Conservation (phyloP, 2,329 filamentous ascomycete species). For the Aureobasidium sp. region DNA sequence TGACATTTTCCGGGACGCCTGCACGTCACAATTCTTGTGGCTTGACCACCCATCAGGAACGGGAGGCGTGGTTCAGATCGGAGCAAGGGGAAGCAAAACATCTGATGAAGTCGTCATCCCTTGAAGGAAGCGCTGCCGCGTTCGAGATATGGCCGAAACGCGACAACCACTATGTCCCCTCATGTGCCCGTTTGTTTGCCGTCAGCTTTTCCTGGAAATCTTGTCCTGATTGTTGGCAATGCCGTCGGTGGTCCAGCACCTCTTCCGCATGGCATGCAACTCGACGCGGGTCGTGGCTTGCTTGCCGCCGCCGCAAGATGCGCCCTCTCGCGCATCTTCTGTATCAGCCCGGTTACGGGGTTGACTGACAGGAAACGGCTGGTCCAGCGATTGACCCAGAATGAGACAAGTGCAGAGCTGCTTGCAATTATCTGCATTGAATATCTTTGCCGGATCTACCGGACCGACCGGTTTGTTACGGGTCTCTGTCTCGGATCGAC, state of each 20-base stretch:
- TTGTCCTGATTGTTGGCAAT: neutral
- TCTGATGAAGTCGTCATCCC: conserved; percentile 10
- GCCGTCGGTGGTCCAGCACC: neutral
- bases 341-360: conserved; percentile 13
- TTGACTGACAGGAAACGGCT: conserved; percentile 13
- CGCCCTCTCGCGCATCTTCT: conserved; percentile 3
- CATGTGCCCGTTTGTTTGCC: neutral
- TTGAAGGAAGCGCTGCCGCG: neutral
- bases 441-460: conserved; percentile 9
- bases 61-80: conserved; percentile 9
- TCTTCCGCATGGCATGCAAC: conserved; percentile 1
- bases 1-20: conserved; percentile 4
- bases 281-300: conserved; percentile 11
- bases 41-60: conserved; percentile 6
- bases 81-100: conserved; percentile 14
- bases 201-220: neutral
- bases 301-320: conserved; percentile 11
- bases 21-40: conserved; percentile 15
- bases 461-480: conserved; percentile 13
- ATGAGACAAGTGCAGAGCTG: conserved; percentile 9
- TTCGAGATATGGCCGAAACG: neutral
- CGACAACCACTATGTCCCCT: neutral
- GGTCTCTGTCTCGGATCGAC: conserved; percentile 12
- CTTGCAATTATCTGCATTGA: conserved; percentile 12
- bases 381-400: conserved; percentile 3